These are phyloP conservation scores for Leccinum pachyderme DNA, from an alignment of 1,284 basidiomycete genomes.

Conservation along the genomic window DNA sequence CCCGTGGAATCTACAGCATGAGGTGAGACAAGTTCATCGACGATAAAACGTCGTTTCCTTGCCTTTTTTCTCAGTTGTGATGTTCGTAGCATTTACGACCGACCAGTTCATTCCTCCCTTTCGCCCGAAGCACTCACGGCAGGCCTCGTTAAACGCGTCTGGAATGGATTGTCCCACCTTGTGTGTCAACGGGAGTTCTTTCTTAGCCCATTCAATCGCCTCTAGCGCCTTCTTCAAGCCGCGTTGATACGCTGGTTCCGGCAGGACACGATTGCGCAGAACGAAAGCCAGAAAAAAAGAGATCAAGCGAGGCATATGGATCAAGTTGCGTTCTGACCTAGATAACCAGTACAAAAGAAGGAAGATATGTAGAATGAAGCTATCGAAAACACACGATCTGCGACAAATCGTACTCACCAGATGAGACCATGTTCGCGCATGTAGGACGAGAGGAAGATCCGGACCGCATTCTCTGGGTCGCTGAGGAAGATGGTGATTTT, in stretches of 20 bases:
- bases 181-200: constrained; percentile 57
- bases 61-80: constrained; percentile 11
- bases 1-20: constrained; percentile 4
- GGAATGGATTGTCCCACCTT: constrained; percentile 53
- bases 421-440: constrained; percentile 62
- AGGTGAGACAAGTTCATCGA: constrained; percentile 9
- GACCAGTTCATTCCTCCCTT: constrained; percentile 37
- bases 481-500: constrained; percentile 52
- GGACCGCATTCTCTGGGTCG: constrained; percentile 51
- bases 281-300: constrained; percentile 63
- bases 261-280: constrained; percentile 54
- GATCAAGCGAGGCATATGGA: constrained; percentile 53
- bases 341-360: neutral
- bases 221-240: constrained; percentile 48
- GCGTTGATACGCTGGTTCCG: constrained; percentile 38
- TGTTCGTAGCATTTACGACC: constrained; percentile 2
- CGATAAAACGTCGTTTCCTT: neutral
- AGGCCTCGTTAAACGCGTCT: constrained; percentile 51
- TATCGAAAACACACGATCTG: neutral
- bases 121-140: constrained; percentile 45
- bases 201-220: constrained; percentile 47
- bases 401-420: constrained; percentile 42
- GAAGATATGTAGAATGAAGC: neutral
- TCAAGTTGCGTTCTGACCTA: constrained; percentile 45
- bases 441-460: constrained; percentile 64